These are phyloP conservation scores for Selaginella moellendorffii DNA, from an alignment of 75 land plant species.

Conservation along the genomic window DNA sequence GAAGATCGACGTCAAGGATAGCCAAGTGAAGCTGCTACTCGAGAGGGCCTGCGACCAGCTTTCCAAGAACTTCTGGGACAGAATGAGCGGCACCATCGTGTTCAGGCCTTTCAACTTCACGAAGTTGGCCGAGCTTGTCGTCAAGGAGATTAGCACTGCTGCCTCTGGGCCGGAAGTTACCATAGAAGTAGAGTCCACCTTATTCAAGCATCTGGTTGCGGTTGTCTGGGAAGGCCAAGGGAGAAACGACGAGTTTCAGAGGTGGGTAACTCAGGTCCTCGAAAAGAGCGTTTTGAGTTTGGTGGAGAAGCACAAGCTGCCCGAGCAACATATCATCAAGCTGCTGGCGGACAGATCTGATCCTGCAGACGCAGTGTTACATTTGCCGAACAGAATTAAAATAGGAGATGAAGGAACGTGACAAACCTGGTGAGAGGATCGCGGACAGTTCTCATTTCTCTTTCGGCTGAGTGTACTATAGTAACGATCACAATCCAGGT, in stretches of 20 bases:
- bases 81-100: constrained; percentile 14
- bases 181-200: not conserved
- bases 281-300: not conserved
- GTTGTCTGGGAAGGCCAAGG: not conserved
- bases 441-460: no score
- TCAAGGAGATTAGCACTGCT: not conserved
- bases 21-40: not conserved
- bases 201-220: not conserved
- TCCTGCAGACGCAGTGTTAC: not conserved
- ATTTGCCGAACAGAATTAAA: not conserved
- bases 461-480: no score
- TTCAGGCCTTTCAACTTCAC: constrained; percentile 8
- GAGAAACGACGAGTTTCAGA: not conserved
- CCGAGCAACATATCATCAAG: not conserved
- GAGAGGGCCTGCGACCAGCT: constrained; percentile 1
- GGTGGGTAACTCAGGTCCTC: not conserved
- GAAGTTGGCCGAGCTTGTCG: not conserved
- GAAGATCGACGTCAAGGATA: not conserved
- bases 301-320: not conserved
- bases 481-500: no score
- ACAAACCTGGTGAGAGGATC: not conserved
- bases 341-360: not conserved
- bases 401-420: not conserved
- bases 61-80: constrained; percentile 11
- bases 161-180: not conserved